Percentiles rank a stretch among this genome's conserved stretches.
These are phyloP conservation scores for Zizania latifolia DNA, from an alignment of 176 grass and related monocot genomes.

Conservation along the genomic window DNA sequence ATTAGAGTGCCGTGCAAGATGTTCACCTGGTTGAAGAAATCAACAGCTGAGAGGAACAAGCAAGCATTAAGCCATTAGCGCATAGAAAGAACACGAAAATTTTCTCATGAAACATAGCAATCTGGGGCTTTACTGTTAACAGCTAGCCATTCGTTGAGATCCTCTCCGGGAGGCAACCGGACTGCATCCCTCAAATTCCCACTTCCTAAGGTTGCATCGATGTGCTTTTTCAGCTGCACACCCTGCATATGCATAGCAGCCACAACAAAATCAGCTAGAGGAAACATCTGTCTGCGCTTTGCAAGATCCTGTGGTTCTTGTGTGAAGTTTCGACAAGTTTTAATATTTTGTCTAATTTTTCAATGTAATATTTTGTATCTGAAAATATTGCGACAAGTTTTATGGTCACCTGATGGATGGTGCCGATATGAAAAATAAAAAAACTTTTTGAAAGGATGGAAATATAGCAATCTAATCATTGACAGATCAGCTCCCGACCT, in stretches of 20 bases:
- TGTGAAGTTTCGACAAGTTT: too few relatives aligned
- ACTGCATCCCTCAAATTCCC: slow-evolving; percentile 89
- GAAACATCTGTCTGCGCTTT: background rate
- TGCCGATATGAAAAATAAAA: background rate
- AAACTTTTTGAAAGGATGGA: background rate
- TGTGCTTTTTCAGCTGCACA: slow-evolving; percentile 79
- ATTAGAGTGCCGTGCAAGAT: slow-evolving; percentile 73
- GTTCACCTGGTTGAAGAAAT: slow-evolving; percentile 99
- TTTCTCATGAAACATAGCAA: background rate
- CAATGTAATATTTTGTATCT: background rate
- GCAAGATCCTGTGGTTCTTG: background rate
- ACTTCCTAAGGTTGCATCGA: slow-evolving; percentile 87
- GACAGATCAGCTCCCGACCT: slow-evolving; percentile 24
- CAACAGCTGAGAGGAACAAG: slow-evolving; percentile 60
- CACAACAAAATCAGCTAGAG: background rate
- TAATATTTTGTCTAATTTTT: background rate
- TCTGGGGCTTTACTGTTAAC: slow-evolving; percentile 67
- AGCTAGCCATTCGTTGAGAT: slow-evolving; percentile 90
- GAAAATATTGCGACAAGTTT: background rate
- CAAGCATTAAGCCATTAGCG: background rate
- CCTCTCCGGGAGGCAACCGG: slow-evolving; percentile 78
- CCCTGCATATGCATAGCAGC: slow-evolving; percentile 49
- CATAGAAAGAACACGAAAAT: background rate
- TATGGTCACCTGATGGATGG: background rate
- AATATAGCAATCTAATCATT: background rate